Conservation (phyloP, 1,139 yeast species). For the Hanseniaspora uvarum region DNA sequence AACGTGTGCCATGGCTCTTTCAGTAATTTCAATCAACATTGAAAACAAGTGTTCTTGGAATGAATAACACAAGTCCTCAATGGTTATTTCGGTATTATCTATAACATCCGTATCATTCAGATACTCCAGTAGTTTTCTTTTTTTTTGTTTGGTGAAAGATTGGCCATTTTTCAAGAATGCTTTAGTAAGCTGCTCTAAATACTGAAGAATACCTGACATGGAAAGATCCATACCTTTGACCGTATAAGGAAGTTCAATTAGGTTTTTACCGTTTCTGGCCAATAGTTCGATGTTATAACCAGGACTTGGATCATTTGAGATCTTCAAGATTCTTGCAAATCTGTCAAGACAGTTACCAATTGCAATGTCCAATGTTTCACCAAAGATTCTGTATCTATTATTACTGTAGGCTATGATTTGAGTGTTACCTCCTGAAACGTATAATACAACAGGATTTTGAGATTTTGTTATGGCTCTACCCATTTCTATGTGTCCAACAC, state of each 20-base stretch:
- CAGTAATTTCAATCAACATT: conserved; percentile 96
- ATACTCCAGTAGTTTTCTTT: conserved; percentile 26
- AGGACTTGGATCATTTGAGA: conserved; percentile 90
- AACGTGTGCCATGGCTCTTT: conserved; percentile 97
- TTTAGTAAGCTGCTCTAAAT: conserved; percentile 68
- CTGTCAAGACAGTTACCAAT: conserved; percentile 94
- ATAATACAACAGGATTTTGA: conserved; percentile 83
- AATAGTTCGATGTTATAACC: conserved; percentile 94
- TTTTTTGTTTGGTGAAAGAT: conserved; percentile 13
- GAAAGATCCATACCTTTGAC: conserved; percentile 98
- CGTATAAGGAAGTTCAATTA: conserved; percentile 79
- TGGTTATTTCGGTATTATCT: conserved; percentile 39
- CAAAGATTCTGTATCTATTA: conserved; percentile 86
- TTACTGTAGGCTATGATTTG: conserved; percentile 95
- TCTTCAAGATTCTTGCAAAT: conserved; percentile 80
- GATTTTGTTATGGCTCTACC: conserved; percentile 97
- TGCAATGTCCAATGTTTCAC: conserved; percentile 94
- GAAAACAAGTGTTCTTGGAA: conserved; percentile 86
- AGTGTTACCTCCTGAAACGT: conserved; percentile 97
- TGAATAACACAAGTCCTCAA: conserved; percentile 85
- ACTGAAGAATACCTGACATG: conserved; percentile 88
- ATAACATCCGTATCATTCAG: conserved; percentile 20
- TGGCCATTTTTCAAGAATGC: conserved; percentile 46
- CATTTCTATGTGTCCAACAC: conserved; percentile 98
- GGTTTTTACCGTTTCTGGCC: conserved; percentile 59